Percentiles rank a stretch among this genome's conserved stretches.
These are phyloP conservation scores for Acacia confusa DNA, from an alignment of 306 rosid species.

Conservation along the genomic window DNA sequence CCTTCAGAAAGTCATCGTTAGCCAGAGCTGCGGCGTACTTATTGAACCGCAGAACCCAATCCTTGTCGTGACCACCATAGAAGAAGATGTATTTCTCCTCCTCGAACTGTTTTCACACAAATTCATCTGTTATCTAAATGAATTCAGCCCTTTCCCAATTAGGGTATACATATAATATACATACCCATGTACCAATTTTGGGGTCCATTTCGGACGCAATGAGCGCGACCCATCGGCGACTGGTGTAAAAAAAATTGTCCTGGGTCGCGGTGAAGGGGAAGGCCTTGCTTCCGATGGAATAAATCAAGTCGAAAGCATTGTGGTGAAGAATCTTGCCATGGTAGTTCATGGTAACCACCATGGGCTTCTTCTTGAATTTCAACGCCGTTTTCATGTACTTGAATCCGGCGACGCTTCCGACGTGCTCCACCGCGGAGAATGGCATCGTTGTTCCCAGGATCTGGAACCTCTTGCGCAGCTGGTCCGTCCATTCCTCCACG, in stretches of 20 bases:
- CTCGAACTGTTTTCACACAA: no score
- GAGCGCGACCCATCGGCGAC: constrained; percentile 31
- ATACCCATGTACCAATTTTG: constrained; percentile 37
- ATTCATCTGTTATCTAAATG: neutral
- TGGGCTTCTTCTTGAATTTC: constrained; percentile 57
- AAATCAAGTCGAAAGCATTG: constrained; percentile 57
- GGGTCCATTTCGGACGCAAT: constrained; percentile 21
- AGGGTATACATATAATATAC: neutral
- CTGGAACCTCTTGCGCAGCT: constrained; percentile 52
- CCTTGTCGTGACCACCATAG: no score
- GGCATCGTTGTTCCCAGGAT: constrained; percentile 46
- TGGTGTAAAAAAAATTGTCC: no score
- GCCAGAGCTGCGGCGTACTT: no score
- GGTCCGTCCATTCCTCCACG: constrained; percentile 57
- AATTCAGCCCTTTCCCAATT: no score
- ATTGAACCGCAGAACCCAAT: no score
- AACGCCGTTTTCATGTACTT: constrained; percentile 59
- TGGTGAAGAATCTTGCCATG: constrained; percentile 52
- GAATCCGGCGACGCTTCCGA: constrained; percentile 39
- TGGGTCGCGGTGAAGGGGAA: constrained; percentile 32
- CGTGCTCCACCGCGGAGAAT: constrained; percentile 46
- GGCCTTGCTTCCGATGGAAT: constrained; percentile 53
- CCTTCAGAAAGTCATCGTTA: no score
- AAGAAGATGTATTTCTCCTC: no score
- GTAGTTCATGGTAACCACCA: constrained; percentile 47